phyloP scores from a whole-genome alignment of 1,284 basidiomycete genomes.

The Rhodotorula mucilaginosa region DNA sequence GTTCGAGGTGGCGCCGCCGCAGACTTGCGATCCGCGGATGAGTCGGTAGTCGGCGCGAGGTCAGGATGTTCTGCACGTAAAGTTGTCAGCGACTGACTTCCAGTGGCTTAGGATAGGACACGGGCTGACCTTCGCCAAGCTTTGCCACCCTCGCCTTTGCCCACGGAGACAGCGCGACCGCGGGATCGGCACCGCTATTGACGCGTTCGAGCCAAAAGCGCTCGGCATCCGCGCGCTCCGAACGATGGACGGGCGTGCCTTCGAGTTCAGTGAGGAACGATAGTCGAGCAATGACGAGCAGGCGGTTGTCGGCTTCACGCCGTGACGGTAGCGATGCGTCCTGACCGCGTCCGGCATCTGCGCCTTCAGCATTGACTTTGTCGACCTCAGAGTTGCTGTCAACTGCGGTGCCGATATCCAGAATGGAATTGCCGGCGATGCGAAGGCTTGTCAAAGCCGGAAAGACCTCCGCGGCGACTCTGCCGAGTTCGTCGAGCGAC shows the following conservation, averaged over 20 bases:
- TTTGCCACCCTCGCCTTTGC: constrained; percentile 56
- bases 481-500: constrained; percentile 65
- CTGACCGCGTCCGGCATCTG: neutral
- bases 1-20: neutral
- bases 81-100: neutral
- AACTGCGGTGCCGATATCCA: constrained; percentile 44
- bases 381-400: constrained; percentile 43
- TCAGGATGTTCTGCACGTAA: neutral
- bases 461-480: constrained; percentile 58
- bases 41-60: neutral
- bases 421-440: constrained; percentile 62
- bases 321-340: neutral
- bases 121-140: constrained; percentile 61
- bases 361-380: neutral
- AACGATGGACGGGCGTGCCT: constrained; percentile 61
- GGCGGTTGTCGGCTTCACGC: constrained; percentile 1
- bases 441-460: constrained; percentile 59
- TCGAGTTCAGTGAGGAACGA: constrained; percentile 57
- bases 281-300: constrained; percentile 9
- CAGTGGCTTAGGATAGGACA: no score
- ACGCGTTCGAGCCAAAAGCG: constrained; percentile 73
- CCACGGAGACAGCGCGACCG: constrained; percentile 5
- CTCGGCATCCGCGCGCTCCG: constrained; percentile 81
- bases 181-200: constrained; percentile 26
- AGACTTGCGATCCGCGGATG: no score